Percentiles rank a stretch among this genome's conserved stretches.
phyloP scores from a whole-genome alignment of 2,329 filamentous ascomycete genomes.

The Blastomyces gilchristii region DNA sequence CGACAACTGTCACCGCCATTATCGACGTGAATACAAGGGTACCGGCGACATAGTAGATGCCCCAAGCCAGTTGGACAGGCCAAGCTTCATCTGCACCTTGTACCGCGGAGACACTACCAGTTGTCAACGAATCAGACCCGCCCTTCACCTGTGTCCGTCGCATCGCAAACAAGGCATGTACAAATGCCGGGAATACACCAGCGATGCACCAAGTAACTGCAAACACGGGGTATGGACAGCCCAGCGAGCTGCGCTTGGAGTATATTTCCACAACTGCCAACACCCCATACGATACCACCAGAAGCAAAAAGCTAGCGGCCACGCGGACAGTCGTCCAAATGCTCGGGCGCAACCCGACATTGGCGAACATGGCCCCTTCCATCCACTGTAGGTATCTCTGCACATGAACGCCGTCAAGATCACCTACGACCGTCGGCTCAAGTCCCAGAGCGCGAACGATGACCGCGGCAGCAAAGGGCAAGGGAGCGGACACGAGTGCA shows the following conservation, averaged over 20 bases:
- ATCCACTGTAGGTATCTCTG: constrained; percentile 11
- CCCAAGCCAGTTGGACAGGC: constrained; percentile 25
- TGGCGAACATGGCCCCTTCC: constrained; percentile 4
- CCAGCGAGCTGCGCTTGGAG: constrained; percentile 25
- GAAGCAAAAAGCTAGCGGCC: background rate
- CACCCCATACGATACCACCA: constrained; percentile 16
- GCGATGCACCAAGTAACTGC: constrained; percentile 22
- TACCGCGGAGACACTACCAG: constrained; percentile 12
- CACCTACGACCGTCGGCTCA: constrained; percentile 13
- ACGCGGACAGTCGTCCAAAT: constrained; percentile 6
- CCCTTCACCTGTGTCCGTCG: constrained; percentile 3
- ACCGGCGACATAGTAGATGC: constrained; percentile 26
- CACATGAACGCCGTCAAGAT: constrained; percentile 10
- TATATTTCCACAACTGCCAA: constrained; percentile 23
- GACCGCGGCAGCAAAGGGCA: constrained; percentile 17
- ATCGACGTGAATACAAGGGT: constrained; percentile 26
- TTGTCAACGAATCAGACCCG: constrained; percentile 2
- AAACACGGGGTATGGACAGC: constrained; percentile 23
- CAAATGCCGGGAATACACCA: constrained; percentile 18
- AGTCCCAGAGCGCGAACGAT: constrained; percentile 21
- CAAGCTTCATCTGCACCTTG: constrained; percentile 23
- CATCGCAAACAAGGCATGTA: constrained; percentile 18
- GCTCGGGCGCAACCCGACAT: constrained; percentile 4
- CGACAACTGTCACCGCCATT: constrained; percentile 27
- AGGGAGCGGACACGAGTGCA: constrained; percentile 17